Evolutionary conservation across 176 grass and related monocot species (phyloP).

Genomic region (Eragrostis nindensis): DNA sequence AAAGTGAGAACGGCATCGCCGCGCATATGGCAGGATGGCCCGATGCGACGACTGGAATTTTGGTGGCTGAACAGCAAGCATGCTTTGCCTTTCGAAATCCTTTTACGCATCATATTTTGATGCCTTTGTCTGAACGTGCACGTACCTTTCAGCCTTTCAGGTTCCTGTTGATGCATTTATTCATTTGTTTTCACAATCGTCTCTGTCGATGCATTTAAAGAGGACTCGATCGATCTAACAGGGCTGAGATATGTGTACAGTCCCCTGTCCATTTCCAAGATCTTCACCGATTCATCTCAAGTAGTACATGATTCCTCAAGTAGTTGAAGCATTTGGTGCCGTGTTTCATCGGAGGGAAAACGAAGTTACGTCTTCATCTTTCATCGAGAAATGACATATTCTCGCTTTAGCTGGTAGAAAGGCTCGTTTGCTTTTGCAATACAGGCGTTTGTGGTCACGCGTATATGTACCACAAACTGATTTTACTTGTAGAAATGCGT

Average conservation of each 20-base stretch:
- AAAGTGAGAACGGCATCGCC: neutral
- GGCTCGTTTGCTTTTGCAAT: neutral
- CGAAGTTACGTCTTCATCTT: neutral
- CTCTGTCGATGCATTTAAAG: neutral
- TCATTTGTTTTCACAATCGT: neutral
- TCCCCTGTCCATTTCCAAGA: slow-evolving; percentile 15
- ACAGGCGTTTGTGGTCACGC: slow-evolving; percentile 10
- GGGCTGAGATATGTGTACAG: neutral
- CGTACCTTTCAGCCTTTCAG: slow-evolving; percentile 22
- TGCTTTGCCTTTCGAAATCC: slow-evolving; percentile 3
- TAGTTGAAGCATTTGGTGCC: neutral
- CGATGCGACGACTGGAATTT: neutral
- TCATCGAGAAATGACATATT: slow-evolving; percentile 15
- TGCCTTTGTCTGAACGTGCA: slow-evolving; percentile 22
- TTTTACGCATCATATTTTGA: neutral
- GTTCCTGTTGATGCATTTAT: neutral
- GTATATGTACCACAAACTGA: neutral
- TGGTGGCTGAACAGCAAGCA: neutral
- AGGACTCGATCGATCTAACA: neutral
- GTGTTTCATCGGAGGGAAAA: neutral
- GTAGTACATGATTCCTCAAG: neutral
- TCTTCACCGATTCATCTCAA: slow-evolving; percentile 4
- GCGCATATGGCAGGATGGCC: neutral
- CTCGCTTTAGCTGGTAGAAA: neutral
- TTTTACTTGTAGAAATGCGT: too few species aligned